These are phyloP conservation scores for Fagopyrum homotropicum DNA, from an alignment of 148 eudicot genomes.

Conservation along the genomic window DNA sequence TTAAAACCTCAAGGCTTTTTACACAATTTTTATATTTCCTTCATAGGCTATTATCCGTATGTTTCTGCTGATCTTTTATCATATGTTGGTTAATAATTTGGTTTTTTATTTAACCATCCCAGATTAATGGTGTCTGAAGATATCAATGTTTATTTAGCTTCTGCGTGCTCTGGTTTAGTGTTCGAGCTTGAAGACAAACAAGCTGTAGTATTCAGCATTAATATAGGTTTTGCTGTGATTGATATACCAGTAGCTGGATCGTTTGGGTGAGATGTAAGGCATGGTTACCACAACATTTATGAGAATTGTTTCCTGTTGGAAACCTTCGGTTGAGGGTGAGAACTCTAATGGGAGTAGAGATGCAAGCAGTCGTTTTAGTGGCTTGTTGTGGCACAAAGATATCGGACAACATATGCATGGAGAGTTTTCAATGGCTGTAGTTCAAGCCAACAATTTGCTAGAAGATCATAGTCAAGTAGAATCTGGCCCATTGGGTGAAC, in stretches of 20 bases:
- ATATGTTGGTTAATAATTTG: background rate
- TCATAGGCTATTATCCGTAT: background rate
- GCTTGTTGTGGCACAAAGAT: constrained; percentile 75
- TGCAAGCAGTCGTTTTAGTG: constrained; percentile 33
- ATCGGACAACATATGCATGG: constrained; percentile 64
- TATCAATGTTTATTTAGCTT: constrained; percentile 18
- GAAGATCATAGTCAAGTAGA: constrained; percentile 78
- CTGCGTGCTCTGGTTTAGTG: constrained; percentile 20
- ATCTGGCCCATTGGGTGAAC: constrained; percentile 59
- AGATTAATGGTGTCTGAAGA: constrained; percentile 44
- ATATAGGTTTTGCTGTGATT: constrained; percentile 17
- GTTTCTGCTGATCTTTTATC: background rate
- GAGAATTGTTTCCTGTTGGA: constrained; percentile 55
- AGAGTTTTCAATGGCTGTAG: constrained; percentile 77
- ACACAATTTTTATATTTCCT: background rate
- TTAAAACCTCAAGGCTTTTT: background rate
- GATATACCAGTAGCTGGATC: constrained; percentile 27
- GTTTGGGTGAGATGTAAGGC: constrained; percentile 41
- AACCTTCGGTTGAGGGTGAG: constrained; percentile 30
- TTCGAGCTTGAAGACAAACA: constrained; percentile 19
- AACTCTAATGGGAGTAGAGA: constrained; percentile 31
- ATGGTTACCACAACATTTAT: constrained; percentile 49
- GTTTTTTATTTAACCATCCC: background rate
- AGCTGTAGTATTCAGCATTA: constrained; percentile 16
- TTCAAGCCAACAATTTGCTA: constrained; percentile 65